These are phyloP conservation scores for Purpureocillium lavendulum DNA, from an alignment of 2,329 filamentous ascomycete genomes.

Conservation along the genomic window DNA sequence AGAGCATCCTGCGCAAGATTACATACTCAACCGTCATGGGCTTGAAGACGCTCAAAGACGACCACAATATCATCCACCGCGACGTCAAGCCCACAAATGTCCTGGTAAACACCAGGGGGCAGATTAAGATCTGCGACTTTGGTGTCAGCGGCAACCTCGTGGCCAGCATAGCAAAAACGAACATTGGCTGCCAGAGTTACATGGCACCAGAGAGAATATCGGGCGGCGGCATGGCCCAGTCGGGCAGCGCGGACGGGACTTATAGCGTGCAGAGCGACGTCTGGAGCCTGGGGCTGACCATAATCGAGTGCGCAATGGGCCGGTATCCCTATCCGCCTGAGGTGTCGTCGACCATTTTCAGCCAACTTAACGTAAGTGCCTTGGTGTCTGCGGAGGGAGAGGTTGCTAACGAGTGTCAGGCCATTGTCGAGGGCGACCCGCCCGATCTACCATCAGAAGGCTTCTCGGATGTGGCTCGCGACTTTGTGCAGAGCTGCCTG, in stretches of 20 bases:
- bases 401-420: slow-evolving; percentile 42
- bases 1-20: slow-evolving; percentile 81
- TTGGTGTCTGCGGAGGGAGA: neutral
- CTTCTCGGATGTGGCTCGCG: slow-evolving; percentile 71
- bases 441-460: slow-evolving; percentile 72
- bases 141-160: slow-evolving; percentile 95
- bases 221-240: slow-evolving; percentile 68
- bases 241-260: slow-evolving; percentile 65
- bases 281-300: slow-evolving; percentile 88
- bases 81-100: slow-evolving; percentile 99
- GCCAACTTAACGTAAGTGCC: slow-evolving; percentile 79
- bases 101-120: slow-evolving; percentile 77
- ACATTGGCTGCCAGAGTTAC: slow-evolving; percentile 98
- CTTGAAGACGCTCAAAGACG: slow-evolving; percentile 87
- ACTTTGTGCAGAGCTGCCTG: slow-evolving; percentile 83
- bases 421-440: slow-evolving; percentile 95
- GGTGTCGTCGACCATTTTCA: slow-evolving; percentile 97
- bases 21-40: slow-evolving; percentile 85
- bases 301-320: slow-evolving; percentile 93
- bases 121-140: slow-evolving; percentile 98
- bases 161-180: slow-evolving; percentile 95
- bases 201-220: slow-evolving; percentile 97
- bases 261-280: slow-evolving; percentile 98
- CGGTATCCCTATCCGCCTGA: slow-evolving; percentile 95
- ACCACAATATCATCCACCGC: slow-evolving; percentile 98